Base-by-base conservation (phyloP, 768 basidiomycete species). In the Hydnomerulius pinastri region DNA sequence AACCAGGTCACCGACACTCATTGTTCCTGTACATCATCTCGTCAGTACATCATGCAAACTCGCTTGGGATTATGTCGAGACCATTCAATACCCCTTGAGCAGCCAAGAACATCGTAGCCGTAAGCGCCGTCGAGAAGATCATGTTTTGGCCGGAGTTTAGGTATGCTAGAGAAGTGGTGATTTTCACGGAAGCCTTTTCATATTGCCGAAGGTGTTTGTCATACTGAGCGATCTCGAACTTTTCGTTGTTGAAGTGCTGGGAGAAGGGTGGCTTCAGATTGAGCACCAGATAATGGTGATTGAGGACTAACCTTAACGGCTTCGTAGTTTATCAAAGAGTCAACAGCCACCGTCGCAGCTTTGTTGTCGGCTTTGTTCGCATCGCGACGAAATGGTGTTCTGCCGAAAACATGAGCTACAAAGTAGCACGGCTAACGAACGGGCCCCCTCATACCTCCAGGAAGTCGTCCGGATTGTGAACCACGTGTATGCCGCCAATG, bases 1-100 rank as follows among this genome's bases (percentile, higher is more conserved):
- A 58, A 99, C 97, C 12, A 99, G 81, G 62, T 99, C 97, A 7
- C 97, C 97, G 20, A 99, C 82, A 4, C 95, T 97, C 96, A 99
- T 98, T 0, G 91, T 92, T 7, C 94, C 95, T 95, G 55, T 11
- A 24, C 10, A 25, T 35, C 21, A 2, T 53, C 37, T 29, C 10
- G 45, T 62, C 6, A 55, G 52, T 4, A n/a, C 25, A 6, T 18
- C 33, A 1, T 17, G 17, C 40, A 20, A 10, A 28, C 20, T 5
- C 13, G 0, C 18, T 11, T 9, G 29, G 23, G 17, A 43, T 12
- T 13, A 39, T 7, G 11, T 15, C 21, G 24, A 12, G 43, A 93
- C 94, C 96, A 56, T 92, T 88, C 24, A 95, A 72, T 4, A 99
- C 87, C 0, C 96, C 97, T 66, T 97, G 92, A 0, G 96, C 94